Evolutionary conservation across 768 basidiomycete species (phyloP), one percentile per base, ranked within the genome.

Genomic region (Suillus luteus): DNA sequence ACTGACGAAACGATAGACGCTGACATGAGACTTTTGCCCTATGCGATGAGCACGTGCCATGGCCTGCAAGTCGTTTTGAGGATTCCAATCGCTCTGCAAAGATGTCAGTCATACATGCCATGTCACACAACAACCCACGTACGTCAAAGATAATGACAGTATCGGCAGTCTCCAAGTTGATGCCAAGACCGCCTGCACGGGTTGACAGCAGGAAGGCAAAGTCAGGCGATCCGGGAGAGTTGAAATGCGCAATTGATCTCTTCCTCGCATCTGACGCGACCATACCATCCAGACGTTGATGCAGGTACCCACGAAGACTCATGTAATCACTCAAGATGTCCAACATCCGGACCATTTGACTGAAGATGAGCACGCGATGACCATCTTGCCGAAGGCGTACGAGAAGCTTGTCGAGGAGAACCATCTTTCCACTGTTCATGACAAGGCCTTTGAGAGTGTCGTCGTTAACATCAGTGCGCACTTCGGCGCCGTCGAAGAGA

Each of bases 1-100:
- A 73, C 94, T 96, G 71, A 99, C 95, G 74, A 99, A 95, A 33
- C 96, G 91, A 76, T 99, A 99, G 55, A 99, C 97, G 73, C 89
- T 98, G 70, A 99, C 97, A 78, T 99, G 97, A 43, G 91, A 92
- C 80, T 99, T 98, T 76, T 99, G 97, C 4, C 97, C 97, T 71
- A 99, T 99, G 64, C 97, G 92, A 80, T 99, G 97, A 0, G 97
- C 97, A 65, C 97, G 90, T 62, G 97, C 97, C 97, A 99, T 99
- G 3, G 97, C 97, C 78, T 99, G 96, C 65, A 99, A 78, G 73
- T 99, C 97, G 76, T 99, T 99, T 77, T 97, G 96, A 19, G 96
- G 96, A 76, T 98, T 98, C 93, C 95, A 96, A 74, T 96, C 95
- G 74, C 93, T 96, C 94, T 95, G 75, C 40, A 68, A 55, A 27